phyloP scores from a whole-genome alignment of 148 eudicot species.

The Diospyros lotus region DNA sequence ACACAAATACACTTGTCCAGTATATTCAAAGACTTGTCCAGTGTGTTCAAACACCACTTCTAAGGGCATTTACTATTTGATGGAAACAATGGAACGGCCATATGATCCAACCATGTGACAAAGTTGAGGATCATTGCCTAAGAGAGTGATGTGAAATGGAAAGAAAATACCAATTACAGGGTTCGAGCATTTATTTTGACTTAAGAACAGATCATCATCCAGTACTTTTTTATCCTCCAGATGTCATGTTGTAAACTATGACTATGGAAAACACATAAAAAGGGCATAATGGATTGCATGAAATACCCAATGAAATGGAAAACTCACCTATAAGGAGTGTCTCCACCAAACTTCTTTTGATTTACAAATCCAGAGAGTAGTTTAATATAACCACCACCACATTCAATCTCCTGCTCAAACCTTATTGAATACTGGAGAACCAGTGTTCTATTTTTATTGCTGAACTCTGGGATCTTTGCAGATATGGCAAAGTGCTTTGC shows the following conservation, averaged over 20 bases:
- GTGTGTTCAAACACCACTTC: not conserved
- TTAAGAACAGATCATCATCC: no score
- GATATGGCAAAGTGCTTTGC: conserved; percentile 77
- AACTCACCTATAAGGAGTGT: conserved; percentile 80
- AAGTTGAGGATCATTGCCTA: not conserved
- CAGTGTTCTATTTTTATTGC: conserved; percentile 67
- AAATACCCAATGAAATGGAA: not conserved
- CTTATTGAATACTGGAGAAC: conserved; percentile 79
- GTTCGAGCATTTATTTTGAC: not conserved
- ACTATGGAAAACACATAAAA: not conserved
- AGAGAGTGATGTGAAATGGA: not conserved
- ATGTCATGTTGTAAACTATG: no score
- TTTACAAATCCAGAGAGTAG: conserved; percentile 72
- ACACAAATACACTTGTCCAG: no score
- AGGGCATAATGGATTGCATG: not conserved
- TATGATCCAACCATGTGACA: not conserved
- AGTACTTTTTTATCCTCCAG: not conserved
- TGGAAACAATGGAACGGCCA: not conserved
- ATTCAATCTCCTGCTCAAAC: conserved; percentile 79
- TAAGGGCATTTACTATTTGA: not conserved
- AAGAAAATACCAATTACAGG: not conserved
- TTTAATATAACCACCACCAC: conserved; percentile 87
- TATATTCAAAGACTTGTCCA: no score
- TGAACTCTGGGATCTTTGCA: conserved; percentile 73
- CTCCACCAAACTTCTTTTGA: conserved; percentile 90